phyloP scores from a whole-genome alignment of 805 yeast species.

The Yarrowia alimentaria region DNA sequence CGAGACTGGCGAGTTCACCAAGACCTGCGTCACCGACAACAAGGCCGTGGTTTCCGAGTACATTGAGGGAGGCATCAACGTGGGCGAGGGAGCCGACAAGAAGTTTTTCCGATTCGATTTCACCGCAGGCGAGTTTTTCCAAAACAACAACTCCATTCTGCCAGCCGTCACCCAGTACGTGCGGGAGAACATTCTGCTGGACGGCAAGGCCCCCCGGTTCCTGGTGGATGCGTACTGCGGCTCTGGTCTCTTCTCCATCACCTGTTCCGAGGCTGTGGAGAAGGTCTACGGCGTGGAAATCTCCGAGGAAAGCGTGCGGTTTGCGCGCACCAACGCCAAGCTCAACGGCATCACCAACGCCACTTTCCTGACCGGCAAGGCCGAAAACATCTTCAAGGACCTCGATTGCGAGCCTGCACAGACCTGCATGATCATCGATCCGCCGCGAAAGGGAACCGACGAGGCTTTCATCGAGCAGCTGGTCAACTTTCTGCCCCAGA shows the following conservation, averaged over 20 bases:
- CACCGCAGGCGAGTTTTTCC: slow-evolving; percentile 95
- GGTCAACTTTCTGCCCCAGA: slow-evolving; percentile 76
- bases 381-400: slow-evolving; percentile 79
- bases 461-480: slow-evolving; percentile 81
- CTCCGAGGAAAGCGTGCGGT: slow-evolving; percentile 83
- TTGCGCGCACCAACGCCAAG: slow-evolving; percentile 79
- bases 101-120: slow-evolving; percentile 79
- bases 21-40: slow-evolving; percentile 73
- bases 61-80: slow-evolving; percentile 54
- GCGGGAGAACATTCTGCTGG: slow-evolving; percentile 57
- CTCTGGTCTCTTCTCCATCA: slow-evolving; percentile 86
- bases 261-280: slow-evolving; percentile 78
- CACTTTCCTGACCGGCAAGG: slow-evolving; percentile 84
- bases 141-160: slow-evolving; percentile 87
- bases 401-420: slow-evolving; percentile 59
- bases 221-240: slow-evolving; percentile 96
- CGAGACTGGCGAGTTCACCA: slow-evolving; percentile 37
- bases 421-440: slow-evolving; percentile 91
- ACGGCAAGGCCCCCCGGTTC: slow-evolving; percentile 51
- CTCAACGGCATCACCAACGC: slow-evolving; percentile 75
- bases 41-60: slow-evolving; percentile 78
- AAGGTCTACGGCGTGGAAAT: slow-evolving; percentile 92
- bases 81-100: too few relatives aligned
- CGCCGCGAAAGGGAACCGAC: slow-evolving; percentile 97
- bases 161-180: slow-evolving; percentile 84